Base-by-base conservation (phyloP, 2,329 filamentous ascomycete genomes). In the Ophiostoma australiae region DNA sequence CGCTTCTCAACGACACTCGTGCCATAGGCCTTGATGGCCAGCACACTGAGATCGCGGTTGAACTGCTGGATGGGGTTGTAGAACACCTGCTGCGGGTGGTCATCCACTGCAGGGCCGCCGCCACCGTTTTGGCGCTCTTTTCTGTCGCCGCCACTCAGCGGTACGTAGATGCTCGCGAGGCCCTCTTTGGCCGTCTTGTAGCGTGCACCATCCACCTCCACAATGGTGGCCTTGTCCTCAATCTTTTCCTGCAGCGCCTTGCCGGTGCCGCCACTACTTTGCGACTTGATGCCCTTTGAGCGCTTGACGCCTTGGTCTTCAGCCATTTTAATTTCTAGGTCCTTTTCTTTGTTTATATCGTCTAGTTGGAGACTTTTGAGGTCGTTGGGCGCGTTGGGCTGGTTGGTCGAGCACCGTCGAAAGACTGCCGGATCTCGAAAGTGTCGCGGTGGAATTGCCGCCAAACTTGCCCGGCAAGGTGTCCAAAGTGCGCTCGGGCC, bases 21-120 rank as follows among this genome's bases (percentile, higher is more conserved):
- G 1, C 92, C 92, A 78, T 94, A 97, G 0, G 91, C 91, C 77
- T 92, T 92, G 79, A 99, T 97, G 0, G 93, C 93, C 17, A 99
- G 85, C 35, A 97, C 92, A 73, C 93, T 97, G 74, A 99, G 81
- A 78, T 99, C 95, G 67, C 96, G 91, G 80, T 99, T 99, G 84
- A 98, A 99, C 78, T 99, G 95, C 79, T 99, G 95, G 70, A 99
- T 97, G 0, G 95, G 94, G 76, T 99, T 99, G 85, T 99, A 99
- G 78, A 99, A 99, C 71, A 99, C 96, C 76, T 94, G 91, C 75
- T 89, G 86, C 55, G 88, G 84, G 75, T 88, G 84, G 69, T 89
- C 86, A 72, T 85, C 82, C 76, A 87, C 86, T 71, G 83, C 80
- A 7, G 78, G 78, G 71, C 80, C 76, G 79, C 82, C 74, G 74